Evolutionary conservation across 2,329 filamentous ascomycete genomes (phyloP), one percentile per base, ranked within the genome.

Genomic region (Chaetomium olivaceum): DNA sequence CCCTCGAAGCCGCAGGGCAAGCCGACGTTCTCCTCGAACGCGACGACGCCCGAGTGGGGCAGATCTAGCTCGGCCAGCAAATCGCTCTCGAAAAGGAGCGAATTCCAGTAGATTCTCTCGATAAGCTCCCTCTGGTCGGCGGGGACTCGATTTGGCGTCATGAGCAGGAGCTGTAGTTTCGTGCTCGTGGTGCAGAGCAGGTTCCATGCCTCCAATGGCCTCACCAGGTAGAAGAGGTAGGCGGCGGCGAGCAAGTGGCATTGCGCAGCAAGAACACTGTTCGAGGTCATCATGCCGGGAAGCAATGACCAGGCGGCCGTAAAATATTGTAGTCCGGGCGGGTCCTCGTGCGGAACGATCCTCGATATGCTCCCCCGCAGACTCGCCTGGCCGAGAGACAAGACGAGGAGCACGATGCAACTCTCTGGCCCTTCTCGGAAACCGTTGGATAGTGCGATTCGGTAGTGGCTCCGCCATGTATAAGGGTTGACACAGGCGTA

Each of bases 401-500:
- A 79, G 0, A 95, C 91, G 9, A 95, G 81, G 48, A 94, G 80
- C 16, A 93, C 91, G 68, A 94, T 89, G 72, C 91, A 95, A 74
- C 90, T 93, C 73, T 94, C 91, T 0, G 91, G 87, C 0, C 91
- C 91, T 71, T 92, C 89, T 46, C 89, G 85, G 71, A 94, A 93
- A 1, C 89, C 88, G 70, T 89, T 89, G 2, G 89, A 89, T 7
- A 93, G 82, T 0, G 91, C 91, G 4, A 85, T 89, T 31, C 88
- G 86, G 74, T 93, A 93, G 74, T 92, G 89, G 66, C 83, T 87
- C 51, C 85, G 83, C 91, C 91, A 95, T 1, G 88, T 91, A 75
- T 91, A 91, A 0, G 91, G 91, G 74, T 93, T 93, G 39, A 95
- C 90, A 71, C 90, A 92, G 11, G 91, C 91, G 73, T 94, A 94